Conservation (phyloP, 2,329 filamentous ascomycete species). For the Cordyceps javanica region DNA sequence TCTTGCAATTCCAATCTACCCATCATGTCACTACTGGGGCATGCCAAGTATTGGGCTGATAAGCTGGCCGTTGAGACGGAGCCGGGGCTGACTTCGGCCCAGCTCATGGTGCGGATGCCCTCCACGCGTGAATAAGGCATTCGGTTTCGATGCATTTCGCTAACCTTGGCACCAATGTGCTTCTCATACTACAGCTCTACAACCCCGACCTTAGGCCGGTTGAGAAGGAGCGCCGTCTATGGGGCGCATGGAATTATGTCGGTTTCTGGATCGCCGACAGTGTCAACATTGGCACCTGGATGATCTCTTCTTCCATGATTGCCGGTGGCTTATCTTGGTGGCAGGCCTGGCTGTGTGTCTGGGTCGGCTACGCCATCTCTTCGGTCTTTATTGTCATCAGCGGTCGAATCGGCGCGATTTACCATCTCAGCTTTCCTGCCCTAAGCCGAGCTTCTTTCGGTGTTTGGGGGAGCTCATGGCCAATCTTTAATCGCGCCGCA, state of each 20-base stretch:
- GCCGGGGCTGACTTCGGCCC: conserved; percentile 67
- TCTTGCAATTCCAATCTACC: not conserved
- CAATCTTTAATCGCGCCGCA: conserved; percentile 79
- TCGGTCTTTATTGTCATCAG: conserved; percentile 70
- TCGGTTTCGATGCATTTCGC: not conserved
- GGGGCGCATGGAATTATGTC: conserved; percentile 83
- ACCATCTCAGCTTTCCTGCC: conserved; percentile 87
- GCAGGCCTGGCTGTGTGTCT: conserved; percentile 86
- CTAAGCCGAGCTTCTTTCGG: conserved; percentile 74
- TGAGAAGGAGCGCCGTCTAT: conserved; percentile 72
- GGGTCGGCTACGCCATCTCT: conserved; percentile 76
- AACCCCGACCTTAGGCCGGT: conserved; percentile 80
- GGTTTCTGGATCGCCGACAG: conserved; percentile 82
- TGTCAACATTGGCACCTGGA: conserved; percentile 91
- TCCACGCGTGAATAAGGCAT: not conserved
- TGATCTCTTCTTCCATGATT: conserved; percentile 83
- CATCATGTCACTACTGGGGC: conserved; percentile 20
- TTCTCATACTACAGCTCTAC: conserved; percentile 48
- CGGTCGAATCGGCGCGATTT: conserved; percentile 76
- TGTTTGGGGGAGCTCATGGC: conserved; percentile 85
- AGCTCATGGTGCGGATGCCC: conserved; percentile 60
- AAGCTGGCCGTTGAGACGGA: conserved; percentile 70
- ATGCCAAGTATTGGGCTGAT: conserved; percentile 38
- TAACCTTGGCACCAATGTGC: not conserved
- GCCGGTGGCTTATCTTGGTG: conserved; percentile 77